Evolutionary conservation across 2,329 filamentous ascomycete genomes (phyloP).

Genomic region (Cyphellophora attinorum): DNA sequence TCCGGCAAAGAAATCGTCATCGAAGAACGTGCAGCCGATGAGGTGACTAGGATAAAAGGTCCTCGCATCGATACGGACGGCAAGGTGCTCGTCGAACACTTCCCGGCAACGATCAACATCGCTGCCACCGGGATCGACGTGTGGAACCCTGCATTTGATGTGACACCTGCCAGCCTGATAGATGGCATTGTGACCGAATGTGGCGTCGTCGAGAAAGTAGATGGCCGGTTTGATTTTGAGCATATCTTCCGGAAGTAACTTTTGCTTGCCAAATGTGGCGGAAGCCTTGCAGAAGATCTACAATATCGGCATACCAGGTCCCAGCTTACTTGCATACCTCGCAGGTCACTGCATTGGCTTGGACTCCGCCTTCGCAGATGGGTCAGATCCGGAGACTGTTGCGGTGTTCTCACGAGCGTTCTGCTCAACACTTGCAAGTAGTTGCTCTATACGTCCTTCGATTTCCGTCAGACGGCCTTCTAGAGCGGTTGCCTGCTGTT

Average conservation of each 20-base stretch:
- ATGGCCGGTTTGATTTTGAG: conserved; percentile 58
- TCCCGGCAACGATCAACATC: conserved; percentile 65
- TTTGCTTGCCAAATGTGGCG: too few relatives aligned
- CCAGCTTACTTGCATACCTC: too few relatives aligned
- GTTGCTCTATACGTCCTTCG: conserved; percentile 45
- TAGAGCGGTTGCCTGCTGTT: conserved; percentile 44
- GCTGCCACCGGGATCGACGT: conserved; percentile 69
- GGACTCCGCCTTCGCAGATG: too few relatives aligned
- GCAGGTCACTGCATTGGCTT: too few relatives aligned
- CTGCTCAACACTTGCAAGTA: conserved; percentile 36
- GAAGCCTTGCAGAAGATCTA: too few relatives aligned
- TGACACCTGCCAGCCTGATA: conserved; percentile 80
- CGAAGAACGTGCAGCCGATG: conserved; percentile 71
- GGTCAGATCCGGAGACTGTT: too few relatives aligned
- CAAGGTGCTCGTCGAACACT: conserved; percentile 46
- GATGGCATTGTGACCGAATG: conserved; percentile 92
- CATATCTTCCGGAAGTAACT: conserved; percentile 31
- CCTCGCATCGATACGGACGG: conserved; percentile 58
- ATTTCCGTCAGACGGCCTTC: conserved; percentile 45
- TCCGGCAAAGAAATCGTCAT: conserved; percentile 77
- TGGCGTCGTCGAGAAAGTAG: conserved; percentile 69
- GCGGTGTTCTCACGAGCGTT: conserved; percentile 26
- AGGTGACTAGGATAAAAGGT: conserved; percentile 78
- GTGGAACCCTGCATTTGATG: conserved; percentile 96
- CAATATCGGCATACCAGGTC: too few relatives aligned